Evolutionary conservation across 305 asterid species (phyloP), one percentile per base, ranked within the genome.

Genomic region (Fraxinus baroniana): DNA sequence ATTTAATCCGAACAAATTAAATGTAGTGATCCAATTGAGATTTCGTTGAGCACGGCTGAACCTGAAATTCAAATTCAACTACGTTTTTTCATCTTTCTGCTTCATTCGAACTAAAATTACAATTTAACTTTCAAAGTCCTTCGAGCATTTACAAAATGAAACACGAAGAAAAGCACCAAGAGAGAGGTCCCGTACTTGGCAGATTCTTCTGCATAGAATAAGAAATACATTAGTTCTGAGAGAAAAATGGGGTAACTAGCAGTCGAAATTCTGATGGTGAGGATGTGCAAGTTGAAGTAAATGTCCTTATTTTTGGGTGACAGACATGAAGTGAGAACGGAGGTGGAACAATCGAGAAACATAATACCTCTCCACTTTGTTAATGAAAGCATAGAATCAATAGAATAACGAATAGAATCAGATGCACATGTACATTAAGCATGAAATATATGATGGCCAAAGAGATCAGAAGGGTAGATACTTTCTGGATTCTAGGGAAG

Each of bases 81-180:
- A 7, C 32, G 71, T 7, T 62, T 22, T 62, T 18, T 60, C 71
- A 49, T 4, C 20, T 49, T 4, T 49, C 2, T 4, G 6, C 20
- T 49, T 49, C 7, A 20, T 60, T 60, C 6, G 13, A 8, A 7
- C 71, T 24, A 66, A 26, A 39, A 55, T 87, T 87, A 95, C 81
- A 92, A 12, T 88, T 94, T 91, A 80, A 92, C 81, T 88, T 93
- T 95, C 1, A 85, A 92, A 68, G 86, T 88, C 88, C 93, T 91
- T 84, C 93, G 85, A 86, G 96, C 36, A 66, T 26, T 66, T 66
- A 26, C 35, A 66, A 66, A 89, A 76, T 90, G 73, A 71, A 87
- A 84, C 79, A 89, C 24, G 80, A 87, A 81, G 75, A 92, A 78
- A 80, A 89, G 84, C 83, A 91, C 81, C 62, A 87, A 70, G 82